Percentiles rank a stretch among this genome's conserved stretches.
phyloP scores from a whole-genome alignment of 2,329 filamentous ascomycete species.

The Aaosphaeria arxii region DNA sequence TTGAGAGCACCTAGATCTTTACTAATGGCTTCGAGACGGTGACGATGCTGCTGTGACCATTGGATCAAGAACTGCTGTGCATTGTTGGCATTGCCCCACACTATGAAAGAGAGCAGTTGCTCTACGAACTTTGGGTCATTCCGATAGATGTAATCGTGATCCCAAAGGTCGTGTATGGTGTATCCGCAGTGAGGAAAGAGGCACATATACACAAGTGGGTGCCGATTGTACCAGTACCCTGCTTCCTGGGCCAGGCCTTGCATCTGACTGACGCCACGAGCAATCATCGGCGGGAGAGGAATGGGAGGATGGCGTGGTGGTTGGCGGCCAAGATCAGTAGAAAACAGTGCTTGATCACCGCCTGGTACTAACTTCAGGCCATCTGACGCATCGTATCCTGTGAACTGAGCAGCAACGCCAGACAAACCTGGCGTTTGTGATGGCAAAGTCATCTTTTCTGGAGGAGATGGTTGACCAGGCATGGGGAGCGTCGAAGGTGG shows the following conservation, averaged over 20 bases:
- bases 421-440: no score
- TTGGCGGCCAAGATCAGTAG: constrained; percentile 8
- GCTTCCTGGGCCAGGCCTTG: constrained; percentile 17
- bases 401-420: no score
- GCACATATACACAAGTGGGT: constrained; percentile 19
- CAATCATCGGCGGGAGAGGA: constrained; percentile 16
- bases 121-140: constrained; percentile 24
- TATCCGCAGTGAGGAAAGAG: constrained; percentile 25
- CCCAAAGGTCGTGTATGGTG: constrained; percentile 32
- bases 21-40: constrained; percentile 15
- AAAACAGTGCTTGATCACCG: constrained; percentile 2
- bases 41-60: constrained; percentile 18
- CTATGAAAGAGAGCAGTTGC: constrained; percentile 26
- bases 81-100: constrained; percentile 15
- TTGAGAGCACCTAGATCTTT: constrained; percentile 14
- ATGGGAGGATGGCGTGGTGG: constrained; percentile 7
- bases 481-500: no score
- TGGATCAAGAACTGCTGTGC: constrained; percentile 17
- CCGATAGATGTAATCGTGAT: constrained; percentile 29
- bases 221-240: constrained; percentile 16
- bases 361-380: background rate
- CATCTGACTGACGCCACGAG: constrained; percentile 14
- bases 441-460: no score
- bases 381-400: no score
- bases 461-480: no score